Evolutionary conservation across 2,329 filamentous ascomycete genomes (phyloP), one percentile per base, ranked within the genome.

Genomic region (Phoma sp.): DNA sequence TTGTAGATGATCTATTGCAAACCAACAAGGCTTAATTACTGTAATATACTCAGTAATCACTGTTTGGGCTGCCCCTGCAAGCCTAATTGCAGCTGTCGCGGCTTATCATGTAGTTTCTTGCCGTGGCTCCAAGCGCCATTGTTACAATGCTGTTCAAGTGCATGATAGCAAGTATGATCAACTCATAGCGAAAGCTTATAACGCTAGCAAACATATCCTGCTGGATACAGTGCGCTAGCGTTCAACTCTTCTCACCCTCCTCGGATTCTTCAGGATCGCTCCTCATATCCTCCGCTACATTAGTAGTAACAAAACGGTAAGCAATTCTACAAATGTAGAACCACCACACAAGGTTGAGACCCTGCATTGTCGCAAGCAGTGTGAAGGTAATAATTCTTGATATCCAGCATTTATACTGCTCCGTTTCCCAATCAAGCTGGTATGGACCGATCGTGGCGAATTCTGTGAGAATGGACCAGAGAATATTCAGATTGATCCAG

Each of bases 321-420:
- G 88, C 87, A 60, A 93, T 91, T 60, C 89, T 83, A 54, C 89
- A 72, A 66, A 93, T 92, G 74, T 88, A 86, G 75, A 87, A 91
- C 53, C 92, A 83, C 90, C 90, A 93, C 77, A 93, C 92, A 9
- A 93, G 74, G 72, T 93, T 93, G 47, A 93, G 81, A 1, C 86
- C 84, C 75, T 93, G 90, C 28, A 93, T 80, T 3, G 81, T 79
- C 3, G 85, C 80, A 6, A 93, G 82, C 21, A 93, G 81, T 2
- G 69, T 64, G 7, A 86, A 80, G 11, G 88, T 88, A 66, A 93
- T 91, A 71, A 80, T 78, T 71, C 91, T 87, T 23, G 84, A 81
- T 56, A 93, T 76, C 68, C 77, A 80, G 78, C 88, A 91, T 79
- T 93, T 93, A 81, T 89, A 93, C 75, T 91, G 89, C 67, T 87